These are phyloP conservation scores for Phytophthora megakarya DNA, from an alignment of 352 stramenopile genomes.

Conservation along the genomic window DNA sequence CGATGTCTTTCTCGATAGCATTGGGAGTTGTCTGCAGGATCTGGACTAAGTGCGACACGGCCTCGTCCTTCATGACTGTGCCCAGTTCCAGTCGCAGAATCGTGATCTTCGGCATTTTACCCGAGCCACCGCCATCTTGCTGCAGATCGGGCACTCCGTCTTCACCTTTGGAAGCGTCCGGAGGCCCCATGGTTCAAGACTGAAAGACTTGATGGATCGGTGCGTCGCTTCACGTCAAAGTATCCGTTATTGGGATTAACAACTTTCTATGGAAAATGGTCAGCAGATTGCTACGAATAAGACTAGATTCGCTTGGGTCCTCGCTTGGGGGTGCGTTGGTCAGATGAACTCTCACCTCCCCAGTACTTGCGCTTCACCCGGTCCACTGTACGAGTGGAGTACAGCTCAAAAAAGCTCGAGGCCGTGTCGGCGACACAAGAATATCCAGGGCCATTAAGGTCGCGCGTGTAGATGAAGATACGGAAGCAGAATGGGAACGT, in stretches of 20 bases:
- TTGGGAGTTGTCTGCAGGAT: conserved; percentile 44
- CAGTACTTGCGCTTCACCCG: conserved; percentile 82
- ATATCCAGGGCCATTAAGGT: conserved; percentile 32
- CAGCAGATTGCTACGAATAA: conserved; percentile 6
- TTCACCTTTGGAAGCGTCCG: conserved; percentile 48
- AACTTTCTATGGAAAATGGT: conserved; percentile 29
- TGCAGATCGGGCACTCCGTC: conserved; percentile 26
- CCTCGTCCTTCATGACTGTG: conserved; percentile 76
- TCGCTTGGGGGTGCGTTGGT: conserved; percentile 9
- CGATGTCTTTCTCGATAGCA: conserved; percentile 94
- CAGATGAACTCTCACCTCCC: conserved; percentile 25
- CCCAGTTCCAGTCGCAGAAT: conserved; percentile 69
- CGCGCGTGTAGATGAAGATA: conserved; percentile 68
- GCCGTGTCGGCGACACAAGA: conserved; percentile 59
- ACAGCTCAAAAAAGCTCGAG: conserved; percentile 86
- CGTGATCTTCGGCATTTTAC: conserved; percentile 62
- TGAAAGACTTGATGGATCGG: conserved; percentile 23
- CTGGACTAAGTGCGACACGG: conserved; percentile 52
- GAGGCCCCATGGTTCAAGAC: conserved; percentile 47
- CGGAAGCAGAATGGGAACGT: conserved; percentile 89
- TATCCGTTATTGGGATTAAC: conserved; percentile 21
- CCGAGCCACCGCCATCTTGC: conserved; percentile 20
- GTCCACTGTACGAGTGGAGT: conserved; percentile 85
- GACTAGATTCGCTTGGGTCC: conserved; percentile 21
- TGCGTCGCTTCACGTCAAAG: conserved; percentile 32